Base-by-base conservation (phyloP, 176 grass and related monocot genomes). In the Thalia dealbata region DNA sequence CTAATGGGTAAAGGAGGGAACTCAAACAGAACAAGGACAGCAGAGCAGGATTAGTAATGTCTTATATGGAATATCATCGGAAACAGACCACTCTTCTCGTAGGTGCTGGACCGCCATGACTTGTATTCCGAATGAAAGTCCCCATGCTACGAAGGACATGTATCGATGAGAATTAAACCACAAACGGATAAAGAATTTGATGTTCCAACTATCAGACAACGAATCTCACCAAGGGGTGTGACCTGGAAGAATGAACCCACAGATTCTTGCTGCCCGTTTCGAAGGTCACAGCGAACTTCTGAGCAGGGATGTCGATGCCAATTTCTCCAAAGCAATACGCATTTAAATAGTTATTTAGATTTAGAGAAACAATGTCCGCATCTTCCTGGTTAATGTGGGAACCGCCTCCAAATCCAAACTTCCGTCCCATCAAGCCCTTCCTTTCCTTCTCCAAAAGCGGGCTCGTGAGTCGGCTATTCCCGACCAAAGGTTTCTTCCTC, bases 231-330 rank as follows among this genome's bases (percentile, higher is more conserved):
- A 90, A 97, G 79, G 92, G 90, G 72, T 92, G 91, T 89, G 90
- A 97, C 74, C 88, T 97, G 73, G 90, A 64, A 32, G 95, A 97
- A 0, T 89, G 95, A 64, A 97, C 76, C 95, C 95, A 97, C 16
- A 97, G 95, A 78, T 97, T 97, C 64, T 89, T 92, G 84, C 95
- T 97, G 15, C 95, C 95, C 9, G 95, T 92, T 63, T 97, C 95
- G 26, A 97, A 97, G 76, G 91, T 97, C 76, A 97, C 95, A 0
- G 95, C 92, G 80, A 97, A 97, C 50, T 86, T 92, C 95, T 97
- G 95, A 3, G 74, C 5, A 24, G 90, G 90, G 8, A 90, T 81
- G 15, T 90, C 90, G 23, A 97, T 6, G 26, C 85, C 87, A 23
- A 97, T 81, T 85, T 97, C 95, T 25, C 95, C 95, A 25, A 93